A percentile compares a stretch with the other conserved stretches of the same genome.
Evolutionary conservation across 192 early-diverging fungal species (phyloP).

Genomic region (Geranomyces variabilis): DNA sequence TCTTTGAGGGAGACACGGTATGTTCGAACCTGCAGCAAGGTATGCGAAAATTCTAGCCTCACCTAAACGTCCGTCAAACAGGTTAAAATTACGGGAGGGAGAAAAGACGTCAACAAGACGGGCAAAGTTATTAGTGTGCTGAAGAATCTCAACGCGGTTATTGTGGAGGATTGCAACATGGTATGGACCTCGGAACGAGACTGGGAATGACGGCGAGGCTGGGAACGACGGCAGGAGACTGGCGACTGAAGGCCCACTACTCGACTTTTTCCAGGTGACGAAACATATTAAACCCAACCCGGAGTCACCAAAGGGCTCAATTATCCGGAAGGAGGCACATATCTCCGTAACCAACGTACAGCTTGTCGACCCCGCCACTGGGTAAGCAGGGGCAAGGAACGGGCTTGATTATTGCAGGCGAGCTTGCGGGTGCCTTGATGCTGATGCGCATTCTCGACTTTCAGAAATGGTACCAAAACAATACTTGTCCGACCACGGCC

Average conservation of each 20-base stretch:
- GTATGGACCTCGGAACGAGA: slow-evolving; percentile 45
- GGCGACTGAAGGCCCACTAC: too few relatives aligned
- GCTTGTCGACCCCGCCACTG: slow-evolving; percentile 64
- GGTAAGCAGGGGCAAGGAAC: slow-evolving; percentile 21
- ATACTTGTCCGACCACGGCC: slow-evolving; percentile 1
- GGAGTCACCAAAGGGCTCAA: slow-evolving; percentile 50
- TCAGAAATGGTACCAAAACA: not conserved
- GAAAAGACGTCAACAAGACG: slow-evolving; percentile 62
- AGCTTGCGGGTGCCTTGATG: not conserved
- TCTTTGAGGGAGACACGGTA: slow-evolving; percentile 62
- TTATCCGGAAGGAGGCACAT: slow-evolving; percentile 67
- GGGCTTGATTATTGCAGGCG: too few relatives aligned
- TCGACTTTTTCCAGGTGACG: slow-evolving; percentile 29
- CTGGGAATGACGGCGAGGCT: too few relatives aligned
- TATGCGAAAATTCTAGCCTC: too few relatives aligned
- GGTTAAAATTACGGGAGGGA: slow-evolving; percentile 67
- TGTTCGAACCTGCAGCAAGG: too few relatives aligned
- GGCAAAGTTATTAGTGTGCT: slow-evolving; percentile 65
- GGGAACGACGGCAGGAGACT: too few relatives aligned
- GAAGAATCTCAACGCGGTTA: slow-evolving; percentile 65
- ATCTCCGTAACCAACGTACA: slow-evolving; percentile 72
- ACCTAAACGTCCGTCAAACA: not conserved
- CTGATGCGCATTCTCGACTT: not conserved
- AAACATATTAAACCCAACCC: slow-evolving; percentile 68
- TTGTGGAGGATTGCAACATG: slow-evolving; percentile 58